Evolutionary conservation across 2,329 filamentous ascomycete species (phyloP), one percentile per base, ranked within the genome.

Genomic region (Talaromyces sp.): DNA sequence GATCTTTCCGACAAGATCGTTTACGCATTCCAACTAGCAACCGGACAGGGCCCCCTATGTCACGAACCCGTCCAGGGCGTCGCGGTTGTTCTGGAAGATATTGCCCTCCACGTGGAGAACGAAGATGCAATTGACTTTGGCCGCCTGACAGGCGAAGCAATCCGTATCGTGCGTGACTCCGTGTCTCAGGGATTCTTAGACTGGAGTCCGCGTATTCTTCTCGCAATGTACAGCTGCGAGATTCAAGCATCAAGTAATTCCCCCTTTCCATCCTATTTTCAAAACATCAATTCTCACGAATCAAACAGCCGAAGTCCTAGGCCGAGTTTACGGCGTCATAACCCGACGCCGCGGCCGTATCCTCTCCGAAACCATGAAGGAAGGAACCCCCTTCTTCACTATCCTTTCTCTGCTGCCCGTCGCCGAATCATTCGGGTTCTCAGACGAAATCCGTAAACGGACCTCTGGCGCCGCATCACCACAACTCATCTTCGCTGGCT

Each of bases 141-240:
- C 69, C 89, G 93, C 2, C 81, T 98, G 0, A 98, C 93, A 0
- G 92, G 95, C 66, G 95, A 98, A 78, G 86, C 96, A 50, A 96
- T 99, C 80, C 92, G 92, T 75, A 89, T 90, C 0, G 88, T 93
- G 18, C 91, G 93, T 68, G 87, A 91, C 52, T 85, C 88, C n/a
- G 92, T 99, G 65, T 86, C 88, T 58, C 82, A 88, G 66, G 93
- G 88, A 23, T 96, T 98, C 81, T 81, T 97, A 18, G 95, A 98
- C 81, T 99, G 95, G 95, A 93, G 89, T 42, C 91, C 95, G 0
- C 88, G 95, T n/a, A 85, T 99, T 68, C 86, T 98, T 79, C 86
- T 99, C 50, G 95, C 95, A 58, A 98, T 98, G 92, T 99, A 99
- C 80, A 92, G 87, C 61, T 96, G 93, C 75, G 95, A 98, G 75